These are phyloP conservation scores for Hylodesmum podocarpum DNA, from an alignment of 306 rosid genomes.

Conservation along the genomic window DNA sequence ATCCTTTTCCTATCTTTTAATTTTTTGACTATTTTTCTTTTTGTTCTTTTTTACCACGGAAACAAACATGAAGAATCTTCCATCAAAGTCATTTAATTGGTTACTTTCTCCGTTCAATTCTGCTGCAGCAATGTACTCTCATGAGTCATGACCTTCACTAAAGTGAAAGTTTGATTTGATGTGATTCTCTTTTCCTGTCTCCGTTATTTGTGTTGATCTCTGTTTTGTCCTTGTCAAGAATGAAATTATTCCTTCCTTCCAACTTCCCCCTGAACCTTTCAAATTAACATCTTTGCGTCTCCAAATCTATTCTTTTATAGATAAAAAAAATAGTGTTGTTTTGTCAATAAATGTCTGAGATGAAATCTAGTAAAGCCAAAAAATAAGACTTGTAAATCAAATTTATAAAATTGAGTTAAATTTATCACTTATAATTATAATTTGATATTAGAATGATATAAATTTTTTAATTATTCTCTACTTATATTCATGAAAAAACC, in stretches of 20 bases:
- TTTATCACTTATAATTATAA: too few species aligned
- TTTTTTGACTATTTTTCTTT: conserved; percentile 31
- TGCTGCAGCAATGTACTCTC: conserved; percentile 15
- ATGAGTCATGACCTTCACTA: conserved; percentile 6
- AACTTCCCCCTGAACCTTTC: conserved; percentile 19
- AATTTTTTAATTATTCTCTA: too few species aligned
- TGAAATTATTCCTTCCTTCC: conserved; percentile 32
- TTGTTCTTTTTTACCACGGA: conserved; percentile 35
- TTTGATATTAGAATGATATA: too few species aligned
- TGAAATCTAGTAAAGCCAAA: too few species aligned
- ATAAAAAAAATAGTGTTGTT: too few species aligned
- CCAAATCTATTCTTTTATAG: too few species aligned
- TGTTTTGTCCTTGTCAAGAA: conserved; percentile 23
- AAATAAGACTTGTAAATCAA: too few species aligned
- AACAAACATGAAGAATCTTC: conserved; percentile 55
- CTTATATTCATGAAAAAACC: too few species aligned
- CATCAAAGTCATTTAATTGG: conserved; percentile 8
- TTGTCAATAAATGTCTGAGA: too few species aligned
- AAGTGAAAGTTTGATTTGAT: conserved; percentile 32
- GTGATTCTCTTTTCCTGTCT: conserved; percentile 27
- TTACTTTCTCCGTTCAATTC: conserved; percentile 4
- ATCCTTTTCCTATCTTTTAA: neutral
- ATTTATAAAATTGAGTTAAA: too few species aligned
- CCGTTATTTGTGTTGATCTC: neutral
- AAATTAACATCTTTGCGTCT: neutral